Evolutionary conservation across 2,329 filamentous ascomycete species (phyloP), one percentile per base, ranked within the genome.

Genomic region (Penicillium vulpinum): DNA sequence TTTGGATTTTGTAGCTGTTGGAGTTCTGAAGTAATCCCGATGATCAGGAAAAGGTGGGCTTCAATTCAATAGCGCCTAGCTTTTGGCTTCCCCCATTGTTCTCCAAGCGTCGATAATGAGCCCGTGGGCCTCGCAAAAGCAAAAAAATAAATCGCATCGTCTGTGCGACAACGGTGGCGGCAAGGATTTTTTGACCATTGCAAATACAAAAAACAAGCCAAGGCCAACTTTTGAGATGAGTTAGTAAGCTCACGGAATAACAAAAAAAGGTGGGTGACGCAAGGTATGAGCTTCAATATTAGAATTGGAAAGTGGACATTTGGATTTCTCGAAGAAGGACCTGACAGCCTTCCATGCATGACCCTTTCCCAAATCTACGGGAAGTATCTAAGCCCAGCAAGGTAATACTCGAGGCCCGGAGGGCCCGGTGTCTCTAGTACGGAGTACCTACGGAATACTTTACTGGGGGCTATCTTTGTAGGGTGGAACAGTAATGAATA

Each of bases 151-250:
- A 48, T 46, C 43, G 45, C 49, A 49, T 51, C 33, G 67, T 67
- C 68, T 67, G 67, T 70, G 67, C 67, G 59, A 66, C 57, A 67
- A 69, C 65, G 64, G 63, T 65, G 63, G 67, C 58, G 56, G 55
- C 52, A 56, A 54, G 53, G 45, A 35, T 44, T 40, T 44, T 40
- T 44, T 10, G 39, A 18, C 28, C 39, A 49, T 43, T 29, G 24
- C 11, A 39, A 33, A 47, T 9, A 15, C 31, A 11, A 31, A 28
- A 28, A 28, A n/a, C 53, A 57, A 54, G 47, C 43, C 46, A 58
- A 53, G 52, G 8, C 51, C n/a, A 38, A 51, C 22, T 22, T 52
- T 43, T 47, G 50, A 21, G 43, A 26, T 44, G 6, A 22, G 28
- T 46, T 24, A 13, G 18, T 35, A 46, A 33, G 44, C 44, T 11